These are phyloP conservation scores for Plasmodium vinckei DNA, from an alignment of 169 alveolate species.

Conservation along the genomic window DNA sequence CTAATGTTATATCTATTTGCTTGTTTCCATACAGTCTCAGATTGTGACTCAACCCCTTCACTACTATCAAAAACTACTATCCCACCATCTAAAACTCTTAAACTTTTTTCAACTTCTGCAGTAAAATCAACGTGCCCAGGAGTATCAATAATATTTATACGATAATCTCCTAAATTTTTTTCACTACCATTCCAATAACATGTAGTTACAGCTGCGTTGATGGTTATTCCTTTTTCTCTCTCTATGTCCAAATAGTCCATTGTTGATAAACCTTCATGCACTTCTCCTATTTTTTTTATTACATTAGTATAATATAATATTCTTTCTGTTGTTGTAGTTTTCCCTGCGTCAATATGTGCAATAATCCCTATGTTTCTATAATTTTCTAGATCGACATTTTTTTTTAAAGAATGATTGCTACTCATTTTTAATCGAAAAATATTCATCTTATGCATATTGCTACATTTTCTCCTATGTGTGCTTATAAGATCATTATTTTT, in stretches of 20 bases:
- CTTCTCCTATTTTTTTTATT: slow-evolving; percentile 89
- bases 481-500: neutral
- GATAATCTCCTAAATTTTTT: slow-evolving; percentile 82
- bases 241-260: slow-evolving; percentile 98
- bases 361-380: slow-evolving; percentile 94
- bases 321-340: slow-evolving; percentile 97
- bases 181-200: slow-evolving; percentile 93
- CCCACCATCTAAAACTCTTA: slow-evolving; percentile 97
- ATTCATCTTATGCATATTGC: slow-evolving; percentile 5
- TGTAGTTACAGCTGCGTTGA: slow-evolving; percentile 97
- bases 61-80: slow-evolving; percentile 97
- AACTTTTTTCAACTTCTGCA: slow-evolving; percentile 94
- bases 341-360: slow-evolving; percentile 99
- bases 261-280: slow-evolving; percentile 93
- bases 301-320: slow-evolving; percentile 94
- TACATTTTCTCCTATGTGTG: neutral
- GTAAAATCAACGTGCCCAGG: slow-evolving; percentile 98
- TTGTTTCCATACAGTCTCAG: slow-evolving; percentile 96
- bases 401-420: slow-evolving; percentile 15
- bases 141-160: slow-evolving; percentile 97
- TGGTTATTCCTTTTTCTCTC: slow-evolving; percentile 97
- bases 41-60: slow-evolving; percentile 97
- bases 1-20: slow-evolving; percentile 93
- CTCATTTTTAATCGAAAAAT: slow-evolving; percentile 33
- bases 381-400: slow-evolving; percentile 75